Base-by-base conservation (phyloP, 371 early-diverging fungal species). In the Syncephalastrum contaminatum region DNA sequence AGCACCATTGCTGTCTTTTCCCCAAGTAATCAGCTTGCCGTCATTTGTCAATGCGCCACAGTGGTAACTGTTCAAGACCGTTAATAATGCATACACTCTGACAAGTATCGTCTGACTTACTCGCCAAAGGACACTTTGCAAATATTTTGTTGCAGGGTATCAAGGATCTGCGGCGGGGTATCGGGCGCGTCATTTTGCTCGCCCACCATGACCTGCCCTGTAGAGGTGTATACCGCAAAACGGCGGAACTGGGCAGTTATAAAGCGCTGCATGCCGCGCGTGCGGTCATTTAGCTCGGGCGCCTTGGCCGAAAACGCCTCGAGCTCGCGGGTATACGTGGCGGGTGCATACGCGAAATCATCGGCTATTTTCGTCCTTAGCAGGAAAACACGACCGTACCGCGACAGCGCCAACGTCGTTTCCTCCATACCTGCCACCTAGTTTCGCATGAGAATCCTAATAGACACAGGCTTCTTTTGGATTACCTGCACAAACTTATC, bases 1-100 rank as follows among this genome's bases (percentile, higher is more conserved):
- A 8, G 78, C 78, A 40, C 74, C 74, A 36, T 59, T 30, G 41
- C 67, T 69, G 46, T 62, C 64, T 0, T 22, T 50, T 15, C 78
- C 78, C 78, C 78, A 77, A 5, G 78, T 74, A 21, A 72, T 51
- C 25, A 77, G 18, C 13, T 60, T 27, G 10, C 78, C 78, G 43
- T 66, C 30, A 44, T 60, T 73, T 12, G 78, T 77, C 39, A 77
- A 25, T 20, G 78, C 78, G 25, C 78, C 78, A 25, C 48, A 56
- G 51, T 77, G 78, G 45, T 69, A 72, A 45, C 63, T 69, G 21
- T 15, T 25, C 25, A 52, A 4, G 19, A 20, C n/a, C 4, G 36
- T 30, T 30, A 30, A 2, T 5, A 30, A 2, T 5, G 10, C 0
- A 12, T 8, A 30, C 2, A 30, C 0, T 2, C 2, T 1, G 36